phyloP scores from a whole-genome alignment of 2,329 filamentous ascomycete genomes.

The Niveomyces coronatus region DNA sequence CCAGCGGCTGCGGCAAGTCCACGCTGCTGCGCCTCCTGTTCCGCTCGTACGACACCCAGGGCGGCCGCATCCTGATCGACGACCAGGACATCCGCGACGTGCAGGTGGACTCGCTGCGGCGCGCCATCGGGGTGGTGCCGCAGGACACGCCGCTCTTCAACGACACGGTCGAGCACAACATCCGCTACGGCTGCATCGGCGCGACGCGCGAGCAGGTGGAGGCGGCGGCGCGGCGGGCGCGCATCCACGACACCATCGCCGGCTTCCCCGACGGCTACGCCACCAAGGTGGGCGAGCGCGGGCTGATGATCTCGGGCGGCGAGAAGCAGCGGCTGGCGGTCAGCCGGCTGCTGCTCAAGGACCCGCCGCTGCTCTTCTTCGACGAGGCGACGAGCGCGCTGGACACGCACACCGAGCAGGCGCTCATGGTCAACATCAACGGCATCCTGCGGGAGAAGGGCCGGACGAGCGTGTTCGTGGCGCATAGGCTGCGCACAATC shows the following conservation, averaged over 20 bases:
- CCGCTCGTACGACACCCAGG: slow-evolving; percentile 84
- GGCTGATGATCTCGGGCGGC: slow-evolving; percentile 92
- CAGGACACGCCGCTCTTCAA: slow-evolving; percentile 98
- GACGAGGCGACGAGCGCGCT: slow-evolving; percentile 90
- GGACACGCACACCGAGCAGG: slow-evolving; percentile 89
- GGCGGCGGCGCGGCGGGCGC: slow-evolving; percentile 69
- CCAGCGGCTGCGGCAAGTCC: slow-evolving; percentile 92
- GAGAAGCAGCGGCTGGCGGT: slow-evolving; percentile 90
- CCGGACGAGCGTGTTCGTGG: slow-evolving; percentile 89
- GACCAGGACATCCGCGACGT: slow-evolving; percentile 85
- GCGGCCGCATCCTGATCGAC: slow-evolving; percentile 80
- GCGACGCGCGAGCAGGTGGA: slow-evolving; percentile 64
- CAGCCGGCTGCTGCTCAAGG: slow-evolving; percentile 73
- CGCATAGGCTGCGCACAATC: slow-evolving; percentile 84
- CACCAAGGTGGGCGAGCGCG: slow-evolving; percentile 86
- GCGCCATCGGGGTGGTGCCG: slow-evolving; percentile 85
- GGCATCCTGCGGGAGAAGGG: slow-evolving; percentile 79
- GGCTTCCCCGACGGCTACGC: slow-evolving; percentile 79
- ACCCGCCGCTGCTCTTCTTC: slow-evolving; percentile 85
- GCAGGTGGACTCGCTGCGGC: slow-evolving; percentile 69
- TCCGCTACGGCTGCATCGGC: slow-evolving; percentile 77
- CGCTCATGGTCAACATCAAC: slow-evolving; percentile 85
- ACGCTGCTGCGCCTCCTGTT: slow-evolving; percentile 86
- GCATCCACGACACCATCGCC: slow-evolving; percentile 73
- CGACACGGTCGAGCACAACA: slow-evolving; percentile 91